phyloP scores from a whole-genome alignment of 1,139 yeast species.

The Yamadazyma sp. region DNA sequence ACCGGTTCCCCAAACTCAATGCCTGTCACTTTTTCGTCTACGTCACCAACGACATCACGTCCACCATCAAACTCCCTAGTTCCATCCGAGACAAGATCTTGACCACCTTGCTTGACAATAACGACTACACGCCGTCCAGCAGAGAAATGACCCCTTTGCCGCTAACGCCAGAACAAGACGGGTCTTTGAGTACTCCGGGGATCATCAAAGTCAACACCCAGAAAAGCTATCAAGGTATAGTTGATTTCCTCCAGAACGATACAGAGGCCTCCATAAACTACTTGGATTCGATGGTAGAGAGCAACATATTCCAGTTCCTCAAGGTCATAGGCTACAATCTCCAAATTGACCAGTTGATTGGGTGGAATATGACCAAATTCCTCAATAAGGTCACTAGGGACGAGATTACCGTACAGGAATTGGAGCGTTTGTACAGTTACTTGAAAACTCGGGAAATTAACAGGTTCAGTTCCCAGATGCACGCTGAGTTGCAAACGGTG shows the following conservation, averaged over 20 bases:
- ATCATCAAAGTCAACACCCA: constrained; percentile 36
- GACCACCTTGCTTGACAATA: constrained; percentile 41
- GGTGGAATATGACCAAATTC: constrained; percentile 29
- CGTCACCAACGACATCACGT: constrained; percentile 28
- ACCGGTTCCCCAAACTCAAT: constrained; percentile 12
- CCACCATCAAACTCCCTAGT: constrained; percentile 18
- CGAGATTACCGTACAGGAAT: constrained; percentile 11
- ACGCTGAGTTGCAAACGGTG: constrained; percentile 37
- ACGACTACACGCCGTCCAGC: constrained; percentile 38
- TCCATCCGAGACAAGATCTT: constrained; percentile 25
- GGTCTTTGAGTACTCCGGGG: constrained; percentile 17
- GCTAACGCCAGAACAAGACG: constrained; percentile 15
- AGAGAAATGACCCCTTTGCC: constrained; percentile 32
- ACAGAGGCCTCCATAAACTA: constrained; percentile 33
- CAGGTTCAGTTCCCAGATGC: constrained; percentile 32
- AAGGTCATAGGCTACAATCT: constrained; percentile 33
- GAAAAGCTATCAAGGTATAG: constrained; percentile 31
- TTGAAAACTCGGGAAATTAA: constrained; percentile 24
- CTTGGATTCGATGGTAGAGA: constrained; percentile 28
- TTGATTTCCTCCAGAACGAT: constrained; percentile 29
- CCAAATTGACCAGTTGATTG: constrained; percentile 19
- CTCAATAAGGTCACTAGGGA: constrained; percentile 12
- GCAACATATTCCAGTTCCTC: constrained; percentile 37
- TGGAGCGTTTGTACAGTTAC: constrained; percentile 17
- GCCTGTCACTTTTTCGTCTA: constrained; percentile 32